phyloP scores from a whole-genome alignment of 108 stramenopile genomes.

The Licmophora abbreviata region DNA sequence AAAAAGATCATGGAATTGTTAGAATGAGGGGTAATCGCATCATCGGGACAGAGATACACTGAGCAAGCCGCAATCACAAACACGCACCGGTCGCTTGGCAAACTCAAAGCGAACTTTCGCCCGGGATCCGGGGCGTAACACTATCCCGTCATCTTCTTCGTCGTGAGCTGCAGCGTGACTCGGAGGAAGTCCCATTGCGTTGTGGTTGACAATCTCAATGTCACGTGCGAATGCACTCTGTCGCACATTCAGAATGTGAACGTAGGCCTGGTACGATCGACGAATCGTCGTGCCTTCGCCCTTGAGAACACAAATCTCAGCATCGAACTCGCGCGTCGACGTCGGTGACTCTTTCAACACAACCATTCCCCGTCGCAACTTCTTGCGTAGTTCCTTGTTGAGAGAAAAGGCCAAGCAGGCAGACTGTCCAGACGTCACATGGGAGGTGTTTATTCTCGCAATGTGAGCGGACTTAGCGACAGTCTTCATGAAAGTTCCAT shows the following conservation, averaged over 20 bases:
- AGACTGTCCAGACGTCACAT: slow-evolving; percentile 74
- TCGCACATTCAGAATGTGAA: slow-evolving; percentile 80
- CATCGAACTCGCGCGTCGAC: slow-evolving; percentile 75
- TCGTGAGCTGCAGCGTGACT: slow-evolving; percentile 47
- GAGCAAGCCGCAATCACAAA: slow-evolving; percentile 2
- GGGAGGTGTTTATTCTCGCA: slow-evolving; percentile 66
- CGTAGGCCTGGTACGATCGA: slow-evolving; percentile 73
- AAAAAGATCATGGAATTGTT: not conserved
- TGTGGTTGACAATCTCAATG: slow-evolving; percentile 73
- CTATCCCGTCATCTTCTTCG: slow-evolving; percentile 44
- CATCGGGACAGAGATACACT: not conserved
- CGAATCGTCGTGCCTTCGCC: slow-evolving; percentile 83
- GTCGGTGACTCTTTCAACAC: slow-evolving; percentile 59
- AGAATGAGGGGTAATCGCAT: slow-evolving; percentile 3
- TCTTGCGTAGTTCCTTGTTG: slow-evolving; percentile 67
- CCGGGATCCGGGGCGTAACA: slow-evolving; percentile 66
- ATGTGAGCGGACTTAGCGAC: slow-evolving; percentile 83
- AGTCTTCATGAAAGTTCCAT: slow-evolving; percentile 75
- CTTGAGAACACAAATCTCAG: slow-evolving; percentile 84
- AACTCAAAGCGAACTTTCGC: slow-evolving; percentile 84
- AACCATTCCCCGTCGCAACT: slow-evolving; percentile 80
- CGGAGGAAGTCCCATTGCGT: slow-evolving; percentile 42
- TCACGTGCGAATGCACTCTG: slow-evolving; percentile 73
- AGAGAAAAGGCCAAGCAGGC: slow-evolving; percentile 73
- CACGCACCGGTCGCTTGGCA: slow-evolving; percentile 62